Conservation (phyloP, 495 filamentous ascomycete species). For the Terfezia boudieri region DNA sequence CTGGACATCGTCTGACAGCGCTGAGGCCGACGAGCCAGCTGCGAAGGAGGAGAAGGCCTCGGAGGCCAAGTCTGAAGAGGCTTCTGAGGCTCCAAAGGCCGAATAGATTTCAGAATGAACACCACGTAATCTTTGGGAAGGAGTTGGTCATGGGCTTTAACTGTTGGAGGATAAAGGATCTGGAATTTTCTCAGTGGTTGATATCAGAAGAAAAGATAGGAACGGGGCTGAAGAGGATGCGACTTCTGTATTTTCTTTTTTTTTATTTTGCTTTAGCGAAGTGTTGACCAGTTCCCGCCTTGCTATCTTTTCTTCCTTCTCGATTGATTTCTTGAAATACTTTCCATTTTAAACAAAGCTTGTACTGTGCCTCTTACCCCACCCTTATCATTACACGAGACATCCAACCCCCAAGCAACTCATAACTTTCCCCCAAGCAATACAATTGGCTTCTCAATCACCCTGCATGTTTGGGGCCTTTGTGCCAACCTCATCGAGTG, state of each 20-base stretch:
- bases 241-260: constrained; percentile 9
- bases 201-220: too few relatives aligned
- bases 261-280: constrained; percentile 14
- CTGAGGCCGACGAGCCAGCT: constrained; percentile 48
- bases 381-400: too few relatives aligned
- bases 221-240: not conserved
- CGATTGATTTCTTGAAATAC: not conserved
- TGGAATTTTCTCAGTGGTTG: too few relatives aligned
- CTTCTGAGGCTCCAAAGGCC: constrained; percentile 7
- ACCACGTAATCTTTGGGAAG: constrained; percentile 14
- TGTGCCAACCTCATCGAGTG: too few relatives aligned
- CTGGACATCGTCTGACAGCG: constrained; percentile 92
- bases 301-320: not conserved
- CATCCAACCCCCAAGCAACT: too few relatives aligned
- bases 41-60: constrained; percentile 40
- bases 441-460: too few relatives aligned
- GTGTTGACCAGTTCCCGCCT: constrained; percentile 1
- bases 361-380: too few relatives aligned
- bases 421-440: too few relatives aligned
- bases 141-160: not conserved
- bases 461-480: too few relatives aligned
- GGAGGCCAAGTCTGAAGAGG: constrained; percentile 25
- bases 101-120: constrained; percentile 11
- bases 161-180: not conserved
- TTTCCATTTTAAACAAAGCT: too few relatives aligned